Base-by-base conservation (phyloP, 345 rosid species). In the Clausena lansium region DNA sequence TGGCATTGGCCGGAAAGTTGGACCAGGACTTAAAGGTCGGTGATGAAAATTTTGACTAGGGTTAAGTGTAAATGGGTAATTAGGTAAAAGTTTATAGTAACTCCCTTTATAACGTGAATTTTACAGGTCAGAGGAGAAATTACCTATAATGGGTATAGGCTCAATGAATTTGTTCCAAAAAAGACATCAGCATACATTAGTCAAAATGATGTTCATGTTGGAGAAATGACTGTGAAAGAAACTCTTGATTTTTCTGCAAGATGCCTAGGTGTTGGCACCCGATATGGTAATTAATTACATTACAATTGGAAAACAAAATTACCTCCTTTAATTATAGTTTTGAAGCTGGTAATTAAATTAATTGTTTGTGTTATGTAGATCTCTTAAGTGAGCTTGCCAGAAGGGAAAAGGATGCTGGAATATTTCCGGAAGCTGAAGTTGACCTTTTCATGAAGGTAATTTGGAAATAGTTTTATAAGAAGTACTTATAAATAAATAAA, bases 171-270 rank as follows among this genome's bases (percentile, higher is more conserved):
- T 80, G 94, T 90, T 27, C 92, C 99, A 6, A 90, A 82, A 76
- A 95, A 95, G 83, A 90, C 98, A 45, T 92, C 99, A 4, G 99
- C 98, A 1, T 95, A 92, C 66, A 93, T 95, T 69, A 91, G 99
- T 75, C 99, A 93, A 83, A 92, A 93, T 61, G 99, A 95, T 80
- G 94, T 91, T 81, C 99, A 95, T 76, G 80, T 89, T 4, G 99
- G 96, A 78, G 92, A 85, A 24, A 83, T 95, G 98, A 95, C 98
- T 0, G 98, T 95, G 9, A 92, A 87, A 87, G 99, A 95, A 83
- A 95, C 98, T 17, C 81, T 95, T 1, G 98, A 95, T 83, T 95
- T 95, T 84, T 95, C 98, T 3, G 97, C 98, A 15, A 88, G 97
- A 64, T 95, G 99, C 75, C 97, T 87, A 80, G 99, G 99, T 15